Evolutionary conservation across 805 yeast genomes (phyloP), one percentile per base, ranked within the genome.

Genomic region (Nakazawaea holstii): DNA sequence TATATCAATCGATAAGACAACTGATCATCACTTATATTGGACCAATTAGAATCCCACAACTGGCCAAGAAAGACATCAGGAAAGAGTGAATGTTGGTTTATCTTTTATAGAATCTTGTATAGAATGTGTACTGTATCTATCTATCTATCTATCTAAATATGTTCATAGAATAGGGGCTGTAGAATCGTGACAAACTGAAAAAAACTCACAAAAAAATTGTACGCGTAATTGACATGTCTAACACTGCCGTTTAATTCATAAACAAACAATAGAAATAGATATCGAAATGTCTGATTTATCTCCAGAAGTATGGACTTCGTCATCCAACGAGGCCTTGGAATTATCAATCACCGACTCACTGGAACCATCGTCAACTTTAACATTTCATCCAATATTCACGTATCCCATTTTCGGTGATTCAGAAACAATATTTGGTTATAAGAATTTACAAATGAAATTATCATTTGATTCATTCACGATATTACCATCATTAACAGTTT

Each of bases 341-440:
- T 60, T 89, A 7, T 79, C 79, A 3, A 59, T 82, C 39, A 86
- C 85, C 4, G 82, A 79, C 49, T 72, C 76, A 2, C 66, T 72
- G 2, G 82, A 82, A 3, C 24, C 24, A 20, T 20, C 24, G 5
- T 20, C 24, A 0, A 76, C 82, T 2, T 77, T 83, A 17, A 69
- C 78, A 3, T 90, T 91, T 68, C 67, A 74, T 35, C 97, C 98
- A 0, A 59, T 68, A 11, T 90, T 88, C 67, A 92, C 98, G 1
- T 94, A 94, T 62, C 96, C 97, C 2, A 84, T 94, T 9, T 94
- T 80, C 70, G 98, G 98, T 6, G 96, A 90, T 41, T 76, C 89
- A 1, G 99, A 94, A 60, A 82, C 82, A 46, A 82, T 94, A 1
- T 88, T 82, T 59, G 99, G 99, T 2, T 94, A 79, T 61, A 75